Evolutionary conservation across 257 asterid genomes (phyloP).

Genomic region (Fraxinus quadrangulata): DNA sequence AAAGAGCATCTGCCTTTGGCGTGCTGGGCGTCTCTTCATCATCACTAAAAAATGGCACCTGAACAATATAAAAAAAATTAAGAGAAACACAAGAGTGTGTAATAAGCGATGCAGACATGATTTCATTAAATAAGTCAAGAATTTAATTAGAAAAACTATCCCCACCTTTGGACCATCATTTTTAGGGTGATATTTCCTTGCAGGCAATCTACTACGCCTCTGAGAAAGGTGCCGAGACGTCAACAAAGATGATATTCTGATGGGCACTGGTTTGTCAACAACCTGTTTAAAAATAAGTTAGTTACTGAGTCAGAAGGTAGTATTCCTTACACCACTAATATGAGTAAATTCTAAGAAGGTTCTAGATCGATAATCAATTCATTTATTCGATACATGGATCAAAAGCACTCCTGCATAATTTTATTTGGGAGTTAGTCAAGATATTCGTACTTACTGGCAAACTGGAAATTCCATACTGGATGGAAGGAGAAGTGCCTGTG

Average conservation of each 20-base stretch:
- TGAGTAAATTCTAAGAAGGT: background rate
- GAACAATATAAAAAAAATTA: conserved; percentile 15
- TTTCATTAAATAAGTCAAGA: background rate
- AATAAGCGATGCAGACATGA: background rate
- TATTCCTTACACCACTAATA: conserved; percentile 10
- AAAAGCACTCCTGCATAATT: conserved; percentile 14
- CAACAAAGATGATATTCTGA: conserved; percentile 76
- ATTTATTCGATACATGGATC: background rate
- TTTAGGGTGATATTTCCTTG: conserved; percentile 83
- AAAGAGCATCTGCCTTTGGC: conserved; percentile 95
- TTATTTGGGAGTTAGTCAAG: conserved; percentile 11
- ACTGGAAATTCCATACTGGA: conserved; percentile 98
- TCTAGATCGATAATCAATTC: conserved; percentile 13
- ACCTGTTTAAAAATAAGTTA: conserved; percentile 47
- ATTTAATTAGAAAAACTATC: conserved; percentile 7
- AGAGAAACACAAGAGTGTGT: background rate
- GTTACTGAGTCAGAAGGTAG: background rate
- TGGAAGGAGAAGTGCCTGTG: conserved; percentile 76
- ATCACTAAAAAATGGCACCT: conserved; percentile 88
- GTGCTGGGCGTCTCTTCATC: conserved; percentile 83
- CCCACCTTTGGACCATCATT: conserved; percentile 78
- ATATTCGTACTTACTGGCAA: conserved; percentile 71
- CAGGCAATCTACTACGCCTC: conserved; percentile 81
- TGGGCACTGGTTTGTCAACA: conserved; percentile 81
- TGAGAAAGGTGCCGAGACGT: conserved; percentile 94